Base-by-base conservation (phyloP, 305 asterid species). In the Solanum hybrid region DNA sequence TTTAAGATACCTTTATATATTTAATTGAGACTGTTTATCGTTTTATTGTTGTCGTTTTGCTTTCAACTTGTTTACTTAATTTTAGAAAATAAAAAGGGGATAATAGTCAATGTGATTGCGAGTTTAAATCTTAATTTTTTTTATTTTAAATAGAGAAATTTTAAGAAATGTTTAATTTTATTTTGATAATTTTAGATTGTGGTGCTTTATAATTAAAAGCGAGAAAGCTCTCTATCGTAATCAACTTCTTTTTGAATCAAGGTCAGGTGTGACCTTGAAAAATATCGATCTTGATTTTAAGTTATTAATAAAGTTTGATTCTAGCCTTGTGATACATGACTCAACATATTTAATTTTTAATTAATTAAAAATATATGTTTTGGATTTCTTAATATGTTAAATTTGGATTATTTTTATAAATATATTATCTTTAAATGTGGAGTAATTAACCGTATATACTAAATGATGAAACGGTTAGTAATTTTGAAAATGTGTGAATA, bases 1-100 rank as follows among this genome's bases (percentile, higher is more conserved):
- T 84, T 84, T 29, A 84, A 84, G 87, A 51, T 31, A 17, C 38
- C 11, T 84, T 56, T 27, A 27, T 16, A 82, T 84, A 84, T 84
- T 51, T 17, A 51, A 31, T 51, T 84, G 42, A 84, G 87, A 31
- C 7, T 31, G 22, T 51, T 84, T 31, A 84, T 84, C 75, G 4
- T 51, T 51, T 84, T 84, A 31, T 51, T 31, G 75, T 51, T 84
- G 75, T 20, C 17, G 22, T 20, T 84, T 51, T 51, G 87, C 75
- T 84, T 51, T 84, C 87, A 84, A 10, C 40, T 84, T 27, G 10
- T 27, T 10, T 4, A 17, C 40, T 51, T 84, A 24, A 84, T 29
- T 20, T 36, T 10, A n/a, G 31, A 79, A 79, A 80, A 71, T n/a
- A 76, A 32, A 32, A 17, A 31, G 3, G 14, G 14, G 2, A 31